Percentiles rank a stretch among this genome's conserved stretches.
Conservation (phyloP, 192 early-diverging fungal genomes). For the Coemansia sp. region DNA sequence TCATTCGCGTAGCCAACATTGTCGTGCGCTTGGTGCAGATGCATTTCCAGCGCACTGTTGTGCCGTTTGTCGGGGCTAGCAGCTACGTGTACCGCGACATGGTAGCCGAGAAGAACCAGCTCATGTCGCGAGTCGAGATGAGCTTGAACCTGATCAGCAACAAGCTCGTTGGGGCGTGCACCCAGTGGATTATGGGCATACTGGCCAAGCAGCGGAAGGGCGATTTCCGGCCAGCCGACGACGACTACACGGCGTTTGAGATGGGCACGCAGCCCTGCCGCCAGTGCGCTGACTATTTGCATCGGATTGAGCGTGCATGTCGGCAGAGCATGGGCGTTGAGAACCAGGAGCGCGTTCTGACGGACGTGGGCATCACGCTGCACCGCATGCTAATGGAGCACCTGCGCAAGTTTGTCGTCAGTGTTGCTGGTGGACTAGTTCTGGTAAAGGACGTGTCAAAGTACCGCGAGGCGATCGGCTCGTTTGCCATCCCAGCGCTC, state of each 20-base stretch:
- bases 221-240: constrained; percentile 93
- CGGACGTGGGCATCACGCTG: constrained; percentile 77
- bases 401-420: constrained; percentile 83
- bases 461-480: constrained; percentile 83
- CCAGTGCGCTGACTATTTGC: constrained; percentile 75
- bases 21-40: constrained; percentile 35
- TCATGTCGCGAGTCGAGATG: constrained; percentile 78
- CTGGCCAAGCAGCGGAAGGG: constrained; percentile 78
- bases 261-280: constrained; percentile 79
- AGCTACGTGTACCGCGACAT: constrained; percentile 76
- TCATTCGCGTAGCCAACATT: constrained; percentile 32
- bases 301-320: constrained; percentile 60
- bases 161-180: constrained; percentile 58
- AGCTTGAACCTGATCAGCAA: constrained; percentile 74
- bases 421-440: constrained; percentile 81
- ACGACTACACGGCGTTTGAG: constrained; percentile 68
- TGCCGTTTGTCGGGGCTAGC: constrained; percentile 46
- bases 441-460: constrained; percentile 90
- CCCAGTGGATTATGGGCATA: constrained; percentile 66
- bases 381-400: constrained; percentile 89
- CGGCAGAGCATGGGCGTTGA: constrained; percentile 65
- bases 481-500: constrained; percentile 71
- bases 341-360: constrained; percentile 75
- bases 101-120: constrained; percentile 82
- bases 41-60: constrained; percentile 42